phyloP scores from a whole-genome alignment of 176 grass and related monocot species.

The Rhynchospora tenuis region DNA sequence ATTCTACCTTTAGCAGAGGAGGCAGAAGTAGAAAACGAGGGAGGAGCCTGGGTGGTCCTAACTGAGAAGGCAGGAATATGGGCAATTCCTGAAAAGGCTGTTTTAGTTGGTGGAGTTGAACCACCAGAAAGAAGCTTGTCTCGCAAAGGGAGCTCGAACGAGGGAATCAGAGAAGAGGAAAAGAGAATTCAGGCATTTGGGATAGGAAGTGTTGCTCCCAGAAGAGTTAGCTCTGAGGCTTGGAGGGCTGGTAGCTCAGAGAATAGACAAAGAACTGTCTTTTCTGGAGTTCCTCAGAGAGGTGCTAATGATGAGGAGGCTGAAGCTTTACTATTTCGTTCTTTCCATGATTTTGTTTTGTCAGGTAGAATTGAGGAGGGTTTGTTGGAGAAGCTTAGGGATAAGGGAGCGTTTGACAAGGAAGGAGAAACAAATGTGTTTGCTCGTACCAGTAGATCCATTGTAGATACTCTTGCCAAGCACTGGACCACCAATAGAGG shows the following conservation, averaged over 20 bases:
- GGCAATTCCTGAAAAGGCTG: conserved; percentile 95
- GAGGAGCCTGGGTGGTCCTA: conserved; percentile 95
- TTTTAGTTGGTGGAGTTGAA: conserved; percentile 94
- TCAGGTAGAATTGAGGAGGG: conserved; percentile 58
- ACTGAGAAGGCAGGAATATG: conserved; percentile 94
- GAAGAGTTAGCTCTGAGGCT: conserved; percentile 75
- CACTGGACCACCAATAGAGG: conserved; percentile 99
- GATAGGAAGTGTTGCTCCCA: conserved; percentile 45
- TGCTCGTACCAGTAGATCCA: conserved; percentile 82
- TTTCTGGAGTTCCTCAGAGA: conserved; percentile 53
- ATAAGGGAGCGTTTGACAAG: conserved; percentile 83
- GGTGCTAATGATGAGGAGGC: conserved; percentile 66
- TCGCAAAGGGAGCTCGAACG: conserved; percentile 91
- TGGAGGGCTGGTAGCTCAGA: conserved; percentile 50
- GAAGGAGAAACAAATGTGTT: conserved; percentile 92
- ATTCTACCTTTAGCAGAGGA: conserved; percentile 65
- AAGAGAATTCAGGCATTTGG: conserved; percentile 54
- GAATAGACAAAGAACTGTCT: conserved; percentile 53
- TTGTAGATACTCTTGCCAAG: conserved; percentile 88
- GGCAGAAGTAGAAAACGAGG: conserved; percentile 62
- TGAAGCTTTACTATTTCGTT: conserved; percentile 63
- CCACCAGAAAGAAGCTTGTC: conserved; percentile 96
- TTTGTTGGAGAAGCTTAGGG: conserved; percentile 63
- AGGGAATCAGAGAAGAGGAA: conserved; percentile 72
- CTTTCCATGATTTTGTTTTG: conserved; percentile 88